Evolutionary conservation across 768 basidiomycete species (phyloP), one percentile per base, ranked within the genome.

Genomic region (Lentinula boryana): DNA sequence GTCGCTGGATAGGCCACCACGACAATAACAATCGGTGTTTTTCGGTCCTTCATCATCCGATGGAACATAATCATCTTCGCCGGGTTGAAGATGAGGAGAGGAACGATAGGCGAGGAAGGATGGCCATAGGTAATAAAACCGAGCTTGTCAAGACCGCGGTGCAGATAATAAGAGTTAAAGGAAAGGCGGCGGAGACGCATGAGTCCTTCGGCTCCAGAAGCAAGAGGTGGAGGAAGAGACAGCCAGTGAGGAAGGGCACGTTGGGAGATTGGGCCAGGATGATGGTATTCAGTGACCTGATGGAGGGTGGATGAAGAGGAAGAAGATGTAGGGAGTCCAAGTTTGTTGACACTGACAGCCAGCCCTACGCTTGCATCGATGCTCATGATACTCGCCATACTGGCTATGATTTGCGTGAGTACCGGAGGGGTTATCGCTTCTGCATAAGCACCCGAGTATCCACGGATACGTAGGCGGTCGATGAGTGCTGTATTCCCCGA

Each of bases 311-410:
- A 49, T 66, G 60, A 67, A 10, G 71, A 60, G 21, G 70, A 64
- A 63, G 52, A 62, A 33, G 69, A 64, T 43, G 63, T 27, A 21
- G 31, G 63, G 66, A 71, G 58, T 51, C 31, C 50, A n/a, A 51
- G 50, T 51, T 51, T 51, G 33, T n/a, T 51, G 50, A 10, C 50
- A 33, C 50, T n/a, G 12, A 10, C 16, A 40, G 27, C n/a, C 16
- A n/a, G 23, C 2, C 23, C 49, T 12, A 59, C 23, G 36, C 23
- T 16, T n/a, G 33, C 18, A 10, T 81, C 70, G 62, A 93, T 73
- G 32, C 96, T 96, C 95, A 98, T 98, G 76, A 99, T 98, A 65
- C 92, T 93, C 0, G 88, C 91, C 92, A 96, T 97, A 63, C 90
- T 90, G 2, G 96, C 85, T 54, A 95, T 75, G 66, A 98, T 79